A percentile compares a stretch with the other conserved stretches of the same genome.
phyloP scores from a whole-genome alignment of 2,329 filamentous ascomycete species.

The Sporothrix pallida region DNA sequence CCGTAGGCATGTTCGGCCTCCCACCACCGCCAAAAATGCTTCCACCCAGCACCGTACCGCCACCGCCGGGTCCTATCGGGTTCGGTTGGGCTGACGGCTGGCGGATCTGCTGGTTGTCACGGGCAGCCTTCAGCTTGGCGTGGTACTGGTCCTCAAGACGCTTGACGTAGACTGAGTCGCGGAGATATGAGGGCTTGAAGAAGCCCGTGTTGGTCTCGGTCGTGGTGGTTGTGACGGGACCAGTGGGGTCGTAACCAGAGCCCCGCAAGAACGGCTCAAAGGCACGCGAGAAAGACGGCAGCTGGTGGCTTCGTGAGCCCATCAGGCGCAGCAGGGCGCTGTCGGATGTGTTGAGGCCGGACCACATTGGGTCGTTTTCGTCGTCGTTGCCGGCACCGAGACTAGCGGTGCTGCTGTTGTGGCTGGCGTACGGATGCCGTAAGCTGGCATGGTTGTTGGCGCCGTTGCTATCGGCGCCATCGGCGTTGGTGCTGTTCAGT shows the following conservation, averaged over 20 bases:
- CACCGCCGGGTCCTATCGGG: constrained; percentile 14
- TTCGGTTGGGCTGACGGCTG: constrained; percentile 42
- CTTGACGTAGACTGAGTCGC: constrained; percentile 76
- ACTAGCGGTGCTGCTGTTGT: constrained; percentile 19
- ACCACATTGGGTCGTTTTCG: constrained; percentile 42
- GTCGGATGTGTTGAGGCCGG: constrained; percentile 42
- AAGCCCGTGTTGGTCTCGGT: constrained; percentile 55
- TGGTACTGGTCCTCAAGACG: constrained; percentile 74
- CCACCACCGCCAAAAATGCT: constrained; percentile 46
- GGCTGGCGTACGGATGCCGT: constrained; percentile 26
- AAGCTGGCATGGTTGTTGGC: constrained; percentile 41
- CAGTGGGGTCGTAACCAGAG: constrained; percentile 38
- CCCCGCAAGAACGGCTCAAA: constrained; percentile 56
- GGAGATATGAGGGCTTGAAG: constrained; percentile 85
- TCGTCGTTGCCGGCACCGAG: neutral
- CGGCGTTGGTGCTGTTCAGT: constrained; percentile 42
- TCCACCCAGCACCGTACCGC: constrained; percentile 7
- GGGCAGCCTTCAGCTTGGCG: constrained; percentile 60
- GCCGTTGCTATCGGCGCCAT: constrained; percentile 29
- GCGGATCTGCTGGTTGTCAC: constrained; percentile 46
- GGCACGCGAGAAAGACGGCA: constrained; percentile 58
- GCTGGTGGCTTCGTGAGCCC: constrained; percentile 41
- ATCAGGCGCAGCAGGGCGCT: constrained; percentile 39
- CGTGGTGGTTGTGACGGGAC: constrained; percentile 15
- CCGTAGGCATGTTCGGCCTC: no score